A percentile compares a stretch with the other conserved stretches of the same genome.
Conservation (phyloP, 352 stramenopile genomes). For the Globisporangium rhizosaccharum region DNA sequence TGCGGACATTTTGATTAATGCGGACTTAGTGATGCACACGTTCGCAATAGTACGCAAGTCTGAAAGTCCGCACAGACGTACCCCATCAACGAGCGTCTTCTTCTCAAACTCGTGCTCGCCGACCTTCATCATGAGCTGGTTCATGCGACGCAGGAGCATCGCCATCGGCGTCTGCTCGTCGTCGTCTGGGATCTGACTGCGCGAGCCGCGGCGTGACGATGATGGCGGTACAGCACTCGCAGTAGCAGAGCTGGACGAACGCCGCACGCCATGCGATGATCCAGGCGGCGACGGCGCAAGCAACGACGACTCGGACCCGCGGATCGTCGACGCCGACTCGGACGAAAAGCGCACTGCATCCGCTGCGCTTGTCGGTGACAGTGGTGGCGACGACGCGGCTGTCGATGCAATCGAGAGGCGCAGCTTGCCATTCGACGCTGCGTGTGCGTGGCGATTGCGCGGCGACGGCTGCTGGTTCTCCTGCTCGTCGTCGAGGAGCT, state of each 20-base stretch:
- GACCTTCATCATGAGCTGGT: conserved; percentile 80
- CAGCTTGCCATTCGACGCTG: conserved; percentile 3
- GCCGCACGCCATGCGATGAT: conserved; percentile 6
- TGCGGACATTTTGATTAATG: not conserved
- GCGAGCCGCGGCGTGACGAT: conserved; percentile 13
- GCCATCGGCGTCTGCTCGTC: conserved; percentile 45
- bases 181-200: conserved; percentile 10
- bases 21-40: not conserved
- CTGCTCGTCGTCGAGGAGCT: conserved; percentile 9
- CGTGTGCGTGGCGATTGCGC: conserved; percentile 6
- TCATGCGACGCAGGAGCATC: conserved; percentile 77
- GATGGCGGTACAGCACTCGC: not conserved
- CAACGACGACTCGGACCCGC: conserved; percentile 10
- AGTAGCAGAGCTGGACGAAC: not conserved
- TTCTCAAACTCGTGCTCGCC: conserved; percentile 87
- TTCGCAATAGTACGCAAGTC: not conserved
- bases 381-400: conserved; percentile 13
- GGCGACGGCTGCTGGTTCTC: conserved; percentile 15
- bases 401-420: conserved; percentile 15
- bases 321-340: conserved; percentile 7
- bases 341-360: conserved; percentile 12
- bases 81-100: conserved; percentile 72
- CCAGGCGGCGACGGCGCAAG: conserved; percentile 11
- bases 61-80: conserved; percentile 6
- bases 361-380: conserved; percentile 8